Conservation (phyloP, 2,329 filamentous ascomycete genomes). For the Sodiomyces alkalinus region DNA sequence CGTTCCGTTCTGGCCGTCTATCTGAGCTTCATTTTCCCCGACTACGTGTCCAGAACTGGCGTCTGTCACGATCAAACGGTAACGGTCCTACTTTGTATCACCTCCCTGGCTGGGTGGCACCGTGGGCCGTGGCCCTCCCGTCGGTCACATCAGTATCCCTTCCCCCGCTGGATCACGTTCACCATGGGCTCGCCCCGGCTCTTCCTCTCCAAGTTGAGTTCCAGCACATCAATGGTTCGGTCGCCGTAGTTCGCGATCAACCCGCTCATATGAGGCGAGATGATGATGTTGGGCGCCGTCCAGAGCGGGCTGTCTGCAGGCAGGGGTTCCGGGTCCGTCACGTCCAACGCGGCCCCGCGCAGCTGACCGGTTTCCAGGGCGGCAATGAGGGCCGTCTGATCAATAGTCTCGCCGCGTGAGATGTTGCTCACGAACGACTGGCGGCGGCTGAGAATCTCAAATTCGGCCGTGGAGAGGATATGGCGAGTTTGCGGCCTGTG, state of each 20-base stretch:
- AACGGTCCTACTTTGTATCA: too few relatives aligned
- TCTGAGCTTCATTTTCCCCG: too few relatives aligned
- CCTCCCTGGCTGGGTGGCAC: too few relatives aligned
- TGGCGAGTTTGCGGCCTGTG: slow-evolving; percentile 13
- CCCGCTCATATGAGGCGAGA: slow-evolving; percentile 28
- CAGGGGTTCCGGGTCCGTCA: slow-evolving; percentile 58
- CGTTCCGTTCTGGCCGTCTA: too few relatives aligned
- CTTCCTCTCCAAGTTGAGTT: slow-evolving; percentile 15
- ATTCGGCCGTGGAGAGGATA: slow-evolving; percentile 27
- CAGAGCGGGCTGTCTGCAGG: slow-evolving; percentile 49
- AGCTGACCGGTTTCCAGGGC: slow-evolving; percentile 28
- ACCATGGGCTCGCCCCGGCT: slow-evolving; percentile 13
- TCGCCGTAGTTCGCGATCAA: slow-evolving; percentile 13
- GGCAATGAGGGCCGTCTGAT: slow-evolving; percentile 35
- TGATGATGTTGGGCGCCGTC: slow-evolving; percentile 46
- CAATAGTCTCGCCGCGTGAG: slow-evolving; percentile 33
- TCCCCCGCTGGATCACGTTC: slow-evolving; percentile 12
- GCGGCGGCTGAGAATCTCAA: slow-evolving; percentile 21
- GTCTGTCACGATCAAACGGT: too few relatives aligned
- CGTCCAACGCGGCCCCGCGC: slow-evolving; percentile 51
- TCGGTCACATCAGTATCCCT: slow-evolving; percentile 13
- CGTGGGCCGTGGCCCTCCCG: too few relatives aligned
- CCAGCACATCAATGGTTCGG: slow-evolving; percentile 12
- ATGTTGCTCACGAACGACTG: slow-evolving; percentile 52
- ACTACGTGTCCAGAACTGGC: too few relatives aligned